These are phyloP conservation scores for Phytophthora tubulina DNA, from an alignment of 352 stramenopile genomes.

Conservation along the genomic window DNA sequence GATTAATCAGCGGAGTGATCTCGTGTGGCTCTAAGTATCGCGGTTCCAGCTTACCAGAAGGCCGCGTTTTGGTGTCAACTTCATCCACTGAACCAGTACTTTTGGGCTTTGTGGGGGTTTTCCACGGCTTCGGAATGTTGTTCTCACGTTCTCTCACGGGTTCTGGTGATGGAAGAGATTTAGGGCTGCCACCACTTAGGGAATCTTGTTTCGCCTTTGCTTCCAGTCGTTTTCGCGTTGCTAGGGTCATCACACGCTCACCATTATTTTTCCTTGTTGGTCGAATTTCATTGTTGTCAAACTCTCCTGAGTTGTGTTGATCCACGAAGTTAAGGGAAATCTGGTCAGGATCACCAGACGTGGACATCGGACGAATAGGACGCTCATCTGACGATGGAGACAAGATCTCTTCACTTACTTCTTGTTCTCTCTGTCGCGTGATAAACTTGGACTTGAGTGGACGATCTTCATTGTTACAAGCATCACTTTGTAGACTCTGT, in stretches of 20 bases:
- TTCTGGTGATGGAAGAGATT: not conserved
- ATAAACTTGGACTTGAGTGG: constrained; percentile 52
- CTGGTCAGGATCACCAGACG: constrained; percentile 14
- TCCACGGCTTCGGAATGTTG: constrained; percentile 8
- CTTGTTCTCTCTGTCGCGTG: constrained; percentile 15
- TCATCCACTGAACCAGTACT: constrained; percentile 5
- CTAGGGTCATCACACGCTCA: constrained; percentile 13
- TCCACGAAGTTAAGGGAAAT: constrained; percentile 10
- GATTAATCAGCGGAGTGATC: constrained; percentile 60
- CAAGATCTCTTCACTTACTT: constrained; percentile 5
- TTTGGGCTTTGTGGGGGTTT: constrained; percentile 25
- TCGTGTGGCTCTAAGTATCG: constrained; percentile 74
- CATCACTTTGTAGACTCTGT: constrained; percentile 55
- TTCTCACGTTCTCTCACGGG: not conserved
- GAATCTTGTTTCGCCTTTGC: constrained; percentile 63
- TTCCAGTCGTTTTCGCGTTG: constrained; percentile 68
- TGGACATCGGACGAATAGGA: constrained; percentile 48
- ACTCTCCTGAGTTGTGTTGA: constrained; percentile 3
- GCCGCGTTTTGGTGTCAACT: constrained; percentile 17
- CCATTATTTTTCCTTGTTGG: constrained; percentile 21
- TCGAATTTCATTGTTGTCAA: constrained; percentile 41
- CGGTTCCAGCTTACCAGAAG: constrained; percentile 62
- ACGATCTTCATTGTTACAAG: constrained; percentile 39
- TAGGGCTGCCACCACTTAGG: not conserved
- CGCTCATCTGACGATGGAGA: constrained; percentile 45